Evolutionary conservation across 1,284 basidiomycete species (phyloP).

Genomic region (Apiotrichum sp.): DNA sequence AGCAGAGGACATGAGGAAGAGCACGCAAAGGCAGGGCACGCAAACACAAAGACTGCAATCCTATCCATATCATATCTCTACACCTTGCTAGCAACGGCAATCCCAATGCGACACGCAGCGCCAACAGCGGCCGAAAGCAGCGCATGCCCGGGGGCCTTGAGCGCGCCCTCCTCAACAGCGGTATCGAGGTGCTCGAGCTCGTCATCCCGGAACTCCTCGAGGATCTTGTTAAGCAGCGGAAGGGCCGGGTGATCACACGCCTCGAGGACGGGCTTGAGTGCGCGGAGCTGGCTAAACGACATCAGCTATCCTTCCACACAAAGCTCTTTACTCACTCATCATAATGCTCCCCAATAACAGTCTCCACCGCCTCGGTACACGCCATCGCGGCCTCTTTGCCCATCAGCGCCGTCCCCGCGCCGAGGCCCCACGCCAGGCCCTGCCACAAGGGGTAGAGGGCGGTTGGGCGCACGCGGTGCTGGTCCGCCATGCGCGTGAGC

Average conservation of each 20-base stretch:
- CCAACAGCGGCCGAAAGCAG: constrained; percentile 79
- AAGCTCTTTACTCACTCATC: constrained; percentile 75
- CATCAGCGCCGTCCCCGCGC: constrained; percentile 77
- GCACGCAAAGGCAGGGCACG: too few relatives aligned
- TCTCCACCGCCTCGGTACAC: constrained; percentile 95
- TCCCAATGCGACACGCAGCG: constrained; percentile 79
- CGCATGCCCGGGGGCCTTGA: constrained; percentile 86
- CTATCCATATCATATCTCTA: constrained; percentile 33
- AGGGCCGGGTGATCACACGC: constrained; percentile 60
- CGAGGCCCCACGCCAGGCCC: constrained; percentile 75
- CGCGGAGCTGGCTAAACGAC: constrained; percentile 29
- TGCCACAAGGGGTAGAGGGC: constrained; percentile 76
- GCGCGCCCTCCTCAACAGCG: constrained; percentile 81
- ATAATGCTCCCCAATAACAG: constrained; percentile 95
- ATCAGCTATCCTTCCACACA: constrained; percentile 49
- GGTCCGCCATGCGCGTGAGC: constrained; percentile 73
- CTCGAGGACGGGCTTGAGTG: constrained; percentile 30
- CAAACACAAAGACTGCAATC: too few relatives aligned
- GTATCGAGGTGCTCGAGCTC: constrained; percentile 91
- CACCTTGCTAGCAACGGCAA: constrained; percentile 76
- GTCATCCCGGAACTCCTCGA: constrained; percentile 86
- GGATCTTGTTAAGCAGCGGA: constrained; percentile 65
- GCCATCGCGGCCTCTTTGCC: constrained; percentile 95
- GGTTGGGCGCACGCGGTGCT: constrained; percentile 81
- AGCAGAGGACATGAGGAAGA: too few relatives aligned